These are phyloP conservation scores for Pistacia integerrima DNA, from an alignment of 345 rosid species.

Conservation along the genomic window DNA sequence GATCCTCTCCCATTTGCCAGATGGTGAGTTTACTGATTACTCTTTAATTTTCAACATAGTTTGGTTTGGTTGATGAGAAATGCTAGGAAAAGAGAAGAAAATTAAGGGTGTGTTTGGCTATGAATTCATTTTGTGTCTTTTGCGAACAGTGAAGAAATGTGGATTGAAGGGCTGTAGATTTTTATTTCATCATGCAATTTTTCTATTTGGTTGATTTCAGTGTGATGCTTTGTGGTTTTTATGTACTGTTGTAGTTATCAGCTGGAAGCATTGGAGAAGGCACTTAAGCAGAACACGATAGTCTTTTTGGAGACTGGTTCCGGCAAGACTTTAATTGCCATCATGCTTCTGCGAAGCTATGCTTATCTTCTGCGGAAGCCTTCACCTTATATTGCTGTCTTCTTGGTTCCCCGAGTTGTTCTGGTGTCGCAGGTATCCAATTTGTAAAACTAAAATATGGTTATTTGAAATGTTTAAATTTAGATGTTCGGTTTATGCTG, in stretches of 20 bases:
- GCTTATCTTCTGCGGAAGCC: conserved; percentile 81
- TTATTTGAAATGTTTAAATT: not conserved
- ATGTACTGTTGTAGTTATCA: conserved; percentile 58
- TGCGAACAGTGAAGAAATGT: no score
- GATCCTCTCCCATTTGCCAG: conserved; percentile 52
- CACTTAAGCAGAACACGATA: conserved; percentile 68
- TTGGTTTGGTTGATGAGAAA: not conserved
- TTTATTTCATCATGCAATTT: not conserved
- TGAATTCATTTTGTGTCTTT: no score
- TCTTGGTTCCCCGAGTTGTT: conserved; percentile 92
- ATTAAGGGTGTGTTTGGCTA: not conserved
- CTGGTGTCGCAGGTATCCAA: conserved; percentile 65
- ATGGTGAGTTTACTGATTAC: conserved; percentile 32
- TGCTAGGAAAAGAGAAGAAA: not conserved
- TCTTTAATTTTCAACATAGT: not conserved
- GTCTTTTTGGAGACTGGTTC: conserved; percentile 86
- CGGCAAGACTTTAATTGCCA: conserved; percentile 88
- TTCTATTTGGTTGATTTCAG: not conserved
- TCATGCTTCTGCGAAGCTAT: conserved; percentile 83
- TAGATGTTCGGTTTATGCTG: not conserved
- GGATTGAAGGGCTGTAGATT: not conserved
- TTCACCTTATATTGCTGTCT: conserved; percentile 65
- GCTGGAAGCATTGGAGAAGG: conserved; percentile 75
- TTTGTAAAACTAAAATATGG: no score
- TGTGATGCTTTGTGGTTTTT: not conserved